Percentiles rank a stretch among this genome's conserved stretches.
These are phyloP conservation scores for Podaxis sp. DNA, from an alignment of 768 basidiomycete genomes.

Conservation along the genomic window DNA sequence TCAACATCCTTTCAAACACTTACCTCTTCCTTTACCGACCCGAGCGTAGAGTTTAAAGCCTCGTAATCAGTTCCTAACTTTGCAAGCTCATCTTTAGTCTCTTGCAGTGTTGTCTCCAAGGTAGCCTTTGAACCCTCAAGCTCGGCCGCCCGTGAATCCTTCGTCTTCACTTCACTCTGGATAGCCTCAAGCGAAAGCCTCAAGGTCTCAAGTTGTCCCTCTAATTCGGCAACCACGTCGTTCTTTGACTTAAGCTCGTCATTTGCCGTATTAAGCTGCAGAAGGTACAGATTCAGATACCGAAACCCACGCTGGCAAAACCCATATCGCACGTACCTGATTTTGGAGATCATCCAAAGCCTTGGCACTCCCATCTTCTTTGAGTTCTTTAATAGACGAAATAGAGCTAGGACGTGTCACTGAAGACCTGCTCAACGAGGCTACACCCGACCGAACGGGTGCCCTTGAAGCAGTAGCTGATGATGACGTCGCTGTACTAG, in stretches of 20 bases:
- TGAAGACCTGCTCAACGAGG: conserved; percentile 5
- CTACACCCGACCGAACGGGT: conserved; percentile 2
- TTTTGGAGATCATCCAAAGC: conserved; percentile 55
- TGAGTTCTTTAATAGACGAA: conserved; percentile 72
- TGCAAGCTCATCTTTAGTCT: conserved; percentile 40
- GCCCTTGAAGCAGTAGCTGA: conserved; percentile 25
- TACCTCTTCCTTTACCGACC: conserved; percentile 53
- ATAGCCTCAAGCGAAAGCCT: conserved; percentile 49
- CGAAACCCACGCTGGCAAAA: not conserved
- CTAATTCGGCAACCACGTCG: conserved; percentile 48
- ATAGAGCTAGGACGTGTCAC: conserved; percentile 43
- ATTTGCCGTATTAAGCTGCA: conserved; percentile 60
- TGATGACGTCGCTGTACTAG: conserved; percentile 43
- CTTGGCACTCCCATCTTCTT: conserved; percentile 50
- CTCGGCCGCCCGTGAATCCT: conserved; percentile 40
- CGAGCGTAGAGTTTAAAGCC: conserved; percentile 35
- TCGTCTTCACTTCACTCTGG: conserved; percentile 47
- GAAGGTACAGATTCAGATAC: not conserved
- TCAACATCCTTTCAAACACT: conserved; percentile 17
- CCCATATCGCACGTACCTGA: conserved; percentile 43
- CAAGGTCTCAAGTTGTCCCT: conserved; percentile 50
- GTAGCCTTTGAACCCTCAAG: conserved; percentile 49
- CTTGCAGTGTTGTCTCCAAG: conserved; percentile 48
- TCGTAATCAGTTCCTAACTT: conserved; percentile 32
- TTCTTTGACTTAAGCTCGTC: conserved; percentile 55